A percentile compares a stretch with the other conserved stretches of the same genome.
Conservation (phyloP, 129 eudicot genomes). For the Helianthus annuus region DNA sequence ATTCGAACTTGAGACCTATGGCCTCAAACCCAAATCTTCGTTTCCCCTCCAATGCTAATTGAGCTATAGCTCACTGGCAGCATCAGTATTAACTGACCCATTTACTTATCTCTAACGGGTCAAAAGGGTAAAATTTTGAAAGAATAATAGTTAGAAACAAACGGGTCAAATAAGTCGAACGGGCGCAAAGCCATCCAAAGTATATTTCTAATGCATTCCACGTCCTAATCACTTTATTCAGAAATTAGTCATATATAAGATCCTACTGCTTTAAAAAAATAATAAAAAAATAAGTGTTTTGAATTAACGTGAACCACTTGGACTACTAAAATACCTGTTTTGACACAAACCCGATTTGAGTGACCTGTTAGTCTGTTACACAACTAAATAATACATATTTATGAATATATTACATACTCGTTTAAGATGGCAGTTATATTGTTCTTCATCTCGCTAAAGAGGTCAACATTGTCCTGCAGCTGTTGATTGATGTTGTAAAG, state of each 20-base stretch:
- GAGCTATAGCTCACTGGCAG: background rate
- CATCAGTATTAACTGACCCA: background rate
- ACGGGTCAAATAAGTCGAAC: background rate
- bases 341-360: conserved; percentile 10
- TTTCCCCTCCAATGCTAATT: too few relatives aligned
- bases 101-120: background rate
- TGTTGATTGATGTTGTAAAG: conserved; percentile 36
- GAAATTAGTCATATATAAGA: background rate
- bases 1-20: too few relatives aligned
- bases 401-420: conserved; percentile 47
- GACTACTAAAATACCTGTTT: background rate
- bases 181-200: background rate
- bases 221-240: background rate
- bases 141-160: background rate
- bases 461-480: conserved; percentile 82
- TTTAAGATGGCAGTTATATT: conserved; percentile 63
- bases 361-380: conserved; percentile 1
- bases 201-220: background rate
- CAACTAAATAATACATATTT: background rate
- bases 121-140: background rate
- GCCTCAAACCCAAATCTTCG: too few relatives aligned
- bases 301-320: background rate
- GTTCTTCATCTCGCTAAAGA: conserved; percentile 68
- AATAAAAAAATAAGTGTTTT: background rate
- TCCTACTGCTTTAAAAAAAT: background rate